These are phyloP conservation scores for Phascolomyces articulosus DNA, from an alignment of 371 early-diverging fungal species.

Conservation along the genomic window DNA sequence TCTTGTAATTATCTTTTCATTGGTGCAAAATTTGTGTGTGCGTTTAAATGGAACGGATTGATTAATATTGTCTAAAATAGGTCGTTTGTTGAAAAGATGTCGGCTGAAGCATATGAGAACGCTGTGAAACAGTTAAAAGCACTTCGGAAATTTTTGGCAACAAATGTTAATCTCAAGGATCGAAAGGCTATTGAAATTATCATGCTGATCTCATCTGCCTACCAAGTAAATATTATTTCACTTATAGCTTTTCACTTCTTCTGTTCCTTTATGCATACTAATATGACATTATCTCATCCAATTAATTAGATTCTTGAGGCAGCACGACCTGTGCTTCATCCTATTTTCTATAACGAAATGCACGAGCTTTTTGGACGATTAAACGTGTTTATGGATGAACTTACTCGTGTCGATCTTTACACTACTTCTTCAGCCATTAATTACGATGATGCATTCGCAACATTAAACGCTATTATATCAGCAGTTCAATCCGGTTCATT, in stretches of 20 bases:
- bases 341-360: background rate
- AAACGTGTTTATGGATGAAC: constrained; percentile 5
- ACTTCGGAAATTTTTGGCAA: constrained; percentile 30
- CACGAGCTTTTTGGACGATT: constrained; percentile 2
- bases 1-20: constrained; percentile 34
- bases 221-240: constrained; percentile 39
- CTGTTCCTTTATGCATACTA: background rate
- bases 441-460: constrained; percentile 17
- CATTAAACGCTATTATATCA: constrained; percentile 6
- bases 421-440: background rate
- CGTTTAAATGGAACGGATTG: no score
- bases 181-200: constrained; percentile 33
- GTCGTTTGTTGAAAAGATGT: constrained; percentile 42
- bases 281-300: background rate
- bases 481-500: constrained; percentile 16
- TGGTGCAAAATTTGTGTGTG: constrained; percentile 10
- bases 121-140: constrained; percentile 32
- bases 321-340: background rate
- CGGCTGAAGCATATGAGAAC: constrained; percentile 41
- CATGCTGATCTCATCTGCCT: constrained; percentile 32
- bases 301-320: constrained; percentile 8
- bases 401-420: constrained; percentile 8
- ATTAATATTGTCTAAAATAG: constrained; percentile 8
- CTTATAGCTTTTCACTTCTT: no score
- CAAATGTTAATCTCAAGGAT: constrained; percentile 33